Base-by-base conservation (phyloP, 2,329 filamentous ascomycete genomes). In the Trichoderma atrobrunneum region DNA sequence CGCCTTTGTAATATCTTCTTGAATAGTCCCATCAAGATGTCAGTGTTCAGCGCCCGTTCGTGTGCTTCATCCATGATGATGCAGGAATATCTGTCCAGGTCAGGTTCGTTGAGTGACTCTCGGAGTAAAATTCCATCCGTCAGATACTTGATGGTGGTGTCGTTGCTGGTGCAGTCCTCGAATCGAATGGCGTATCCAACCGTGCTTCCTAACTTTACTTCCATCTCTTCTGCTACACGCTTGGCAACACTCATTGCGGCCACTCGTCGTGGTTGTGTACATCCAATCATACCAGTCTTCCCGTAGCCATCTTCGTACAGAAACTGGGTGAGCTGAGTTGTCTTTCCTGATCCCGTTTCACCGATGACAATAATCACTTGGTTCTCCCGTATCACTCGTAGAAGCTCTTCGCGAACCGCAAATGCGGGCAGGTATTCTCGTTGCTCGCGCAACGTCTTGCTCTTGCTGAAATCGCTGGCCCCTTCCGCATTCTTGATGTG, bases 31-130 rank as follows among this genome's bases (percentile, higher is more conserved):
- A 99, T 97, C 16, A 99, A 84, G 21, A 99, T 95, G 81, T 99
- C 96, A 0, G 96, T 99, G 79, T 99, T 98, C 64, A 99, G 84
- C 1, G 96, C 95, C 80, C 96, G 89, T 82, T 99, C 96, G 87
- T 99, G 96, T 5, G 96, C 97, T 84, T 99, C 96, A 79, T 99
- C 96, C 96, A 99, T 99, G 82, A 99, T 99, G 77, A 99, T 94
- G 80, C 95, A 98, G 16, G 95, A 97, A 80, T 99, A 99, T 75
- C 93, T 93, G 81, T 98, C 96, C 60, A 99, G 86, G 80, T 99
- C 95, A 7, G 92, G 90, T 81, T 98, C 95, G 73, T 94, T 95
- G 12, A 99, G 86, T 7, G 94, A 98, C 79, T 99, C 97, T 83
- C 96, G 89, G 36, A 99, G 87, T 59, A 99, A 85, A 26, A 99